Percentiles rank a stretch among this genome's conserved stretches.
Conservation (phyloP, 768 basidiomycete species). For the Boletus tomentosulus region DNA sequence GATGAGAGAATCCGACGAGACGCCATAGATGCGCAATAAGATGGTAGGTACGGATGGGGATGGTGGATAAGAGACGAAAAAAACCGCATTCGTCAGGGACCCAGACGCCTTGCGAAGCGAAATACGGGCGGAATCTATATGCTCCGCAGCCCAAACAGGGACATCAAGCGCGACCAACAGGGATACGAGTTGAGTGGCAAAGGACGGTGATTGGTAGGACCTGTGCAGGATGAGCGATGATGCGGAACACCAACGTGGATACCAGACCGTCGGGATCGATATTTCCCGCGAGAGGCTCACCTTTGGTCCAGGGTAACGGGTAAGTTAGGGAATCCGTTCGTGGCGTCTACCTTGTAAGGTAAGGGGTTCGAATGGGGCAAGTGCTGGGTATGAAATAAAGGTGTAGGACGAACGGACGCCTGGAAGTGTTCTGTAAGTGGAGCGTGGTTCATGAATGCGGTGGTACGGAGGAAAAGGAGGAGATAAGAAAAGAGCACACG, state of each 20-base stretch:
- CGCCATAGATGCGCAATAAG: slow-evolving; percentile 88
- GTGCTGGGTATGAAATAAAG: background rate
- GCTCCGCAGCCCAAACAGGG: slow-evolving; percentile 51
- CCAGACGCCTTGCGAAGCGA: slow-evolving; percentile 82
- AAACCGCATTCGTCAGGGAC: slow-evolving; percentile 92
- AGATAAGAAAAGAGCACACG: slow-evolving; percentile 18
- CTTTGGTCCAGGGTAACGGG: slow-evolving; percentile 57
- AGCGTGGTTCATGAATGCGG: slow-evolving; percentile 12
- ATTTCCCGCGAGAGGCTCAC: slow-evolving; percentile 43
- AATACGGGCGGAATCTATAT: slow-evolving; percentile 46
- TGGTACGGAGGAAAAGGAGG: background rate
- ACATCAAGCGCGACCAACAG: slow-evolving; percentile 53
- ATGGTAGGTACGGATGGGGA: slow-evolving; percentile 54
- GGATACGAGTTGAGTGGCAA: slow-evolving; percentile 52
- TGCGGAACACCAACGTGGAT: slow-evolving; percentile 1
- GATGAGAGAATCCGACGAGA: slow-evolving; percentile 81
- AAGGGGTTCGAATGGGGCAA: slow-evolving; percentile 26
- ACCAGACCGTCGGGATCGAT: background rate
- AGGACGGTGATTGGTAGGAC: slow-evolving; percentile 57
- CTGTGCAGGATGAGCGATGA: slow-evolving; percentile 37
- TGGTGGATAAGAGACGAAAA: slow-evolving; percentile 81
- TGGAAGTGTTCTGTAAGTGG: background rate
- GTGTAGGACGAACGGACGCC: slow-evolving; percentile 18
- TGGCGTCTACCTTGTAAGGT: slow-evolving; percentile 41
- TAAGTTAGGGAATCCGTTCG: slow-evolving; percentile 60